Evolutionary conservation across 164 flowering plant genomes (phyloP), one percentile per base, ranked within the genome.

Genomic region (Euptelea pleiosperma): DNA sequence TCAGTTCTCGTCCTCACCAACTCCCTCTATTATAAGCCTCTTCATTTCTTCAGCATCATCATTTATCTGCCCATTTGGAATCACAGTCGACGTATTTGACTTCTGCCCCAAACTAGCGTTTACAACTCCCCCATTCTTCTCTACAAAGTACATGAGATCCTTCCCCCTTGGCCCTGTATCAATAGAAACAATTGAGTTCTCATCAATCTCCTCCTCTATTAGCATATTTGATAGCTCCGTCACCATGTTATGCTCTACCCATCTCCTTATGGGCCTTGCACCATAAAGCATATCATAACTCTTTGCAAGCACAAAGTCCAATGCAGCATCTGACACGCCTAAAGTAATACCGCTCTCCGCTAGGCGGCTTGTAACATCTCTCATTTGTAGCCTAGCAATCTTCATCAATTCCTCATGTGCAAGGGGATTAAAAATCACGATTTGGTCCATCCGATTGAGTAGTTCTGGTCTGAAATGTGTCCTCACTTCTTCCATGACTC

Each of bases 141-240:
- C 87, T 4, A 85, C 82, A 14, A 60, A 30, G 11, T 60, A 60
- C 6, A 50, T 18, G 11, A 60, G 46, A 6, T 28, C 45, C 31
- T 60, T 12, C 1, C 79, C 81, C 0, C 55, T 62, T 0, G 64
- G 42, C 0, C 62, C 79, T 0, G 82, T 82, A 47, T 85, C 91
- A 4, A 85, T 80, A 51, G 73, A 82, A 0, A 87, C 96, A 0
- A 91, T 87, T 0, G 96, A 82, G 78, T 82, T 85, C 74, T 83
- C 96, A 56, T 88, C 91, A 0, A 88, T 85, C 54, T 83, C 91
- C 47, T 72, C 91, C 51, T 65, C 58, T 0, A 88, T 37, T 0
- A 85, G 82, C 96, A 85, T 87, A 41, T 60, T 85, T 0, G 96
- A 85, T 2, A 87, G 62, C 73, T 85, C 86, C 0, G 91, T 87